Evolutionary conservation across 345 rosid genomes (phyloP).

Genomic region (Rhodamnia rubescens): DNA sequence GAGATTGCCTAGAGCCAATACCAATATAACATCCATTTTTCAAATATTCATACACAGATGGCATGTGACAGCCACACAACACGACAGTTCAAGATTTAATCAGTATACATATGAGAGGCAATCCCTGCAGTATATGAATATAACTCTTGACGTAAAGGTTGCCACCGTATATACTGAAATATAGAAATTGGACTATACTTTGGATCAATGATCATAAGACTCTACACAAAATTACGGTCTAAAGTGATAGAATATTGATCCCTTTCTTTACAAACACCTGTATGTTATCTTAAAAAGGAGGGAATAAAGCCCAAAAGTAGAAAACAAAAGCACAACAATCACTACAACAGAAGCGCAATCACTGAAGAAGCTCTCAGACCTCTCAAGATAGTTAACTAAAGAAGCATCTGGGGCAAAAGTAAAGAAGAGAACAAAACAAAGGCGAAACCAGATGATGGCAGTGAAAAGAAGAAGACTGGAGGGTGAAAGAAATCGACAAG

Average conservation of each 20-base stretch:
- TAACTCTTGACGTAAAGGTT: not conserved
- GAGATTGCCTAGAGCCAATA: not conserved
- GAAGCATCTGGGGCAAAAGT: too few species aligned
- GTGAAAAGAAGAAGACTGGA: not conserved
- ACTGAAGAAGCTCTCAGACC: not conserved
- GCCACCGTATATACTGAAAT: not conserved
- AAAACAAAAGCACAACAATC: not conserved
- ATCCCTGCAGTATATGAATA: not conserved
- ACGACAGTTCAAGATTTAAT: not conserved
- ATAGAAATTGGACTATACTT: not conserved
- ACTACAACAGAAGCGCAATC: not conserved
- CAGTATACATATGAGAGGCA: not conserved
- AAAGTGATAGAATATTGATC: too few species aligned
- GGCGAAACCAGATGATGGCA: not conserved
- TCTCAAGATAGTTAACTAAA: not conserved
- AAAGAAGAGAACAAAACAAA: not conserved
- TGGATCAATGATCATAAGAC: not conserved
- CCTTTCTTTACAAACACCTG: too few species aligned
- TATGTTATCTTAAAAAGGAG: not conserved
- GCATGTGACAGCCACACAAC: not conserved
- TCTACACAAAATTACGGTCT: not conserved
- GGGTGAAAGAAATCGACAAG: not conserved
- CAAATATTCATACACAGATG: not conserved
- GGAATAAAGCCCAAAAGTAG: not conserved
- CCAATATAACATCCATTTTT: not conserved